Evolutionary conservation across 176 grass and related monocot species (phyloP).

Genomic region (Thinopyrum elongatum): DNA sequence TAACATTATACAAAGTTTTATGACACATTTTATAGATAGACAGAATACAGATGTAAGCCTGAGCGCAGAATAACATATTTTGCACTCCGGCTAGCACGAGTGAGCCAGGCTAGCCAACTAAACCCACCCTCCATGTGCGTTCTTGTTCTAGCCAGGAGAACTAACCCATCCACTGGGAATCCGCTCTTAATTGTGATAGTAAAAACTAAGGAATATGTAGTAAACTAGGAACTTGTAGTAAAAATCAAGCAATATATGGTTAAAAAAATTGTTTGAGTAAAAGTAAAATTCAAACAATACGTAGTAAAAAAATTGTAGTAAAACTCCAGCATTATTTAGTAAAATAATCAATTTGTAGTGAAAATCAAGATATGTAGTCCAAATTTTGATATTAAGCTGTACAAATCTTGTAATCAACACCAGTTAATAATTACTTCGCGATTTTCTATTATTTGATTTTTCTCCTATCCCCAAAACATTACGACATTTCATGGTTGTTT

Average conservation of each 20-base stretch:
- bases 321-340: neutral
- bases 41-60: neutral
- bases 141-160: neutral
- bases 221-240: neutral
- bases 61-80: neutral
- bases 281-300: neutral
- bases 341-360: neutral
- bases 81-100: neutral
- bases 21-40: slow-evolving; percentile 4
- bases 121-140: neutral
- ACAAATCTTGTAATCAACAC: neutral
- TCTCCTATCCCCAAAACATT: too few species aligned
- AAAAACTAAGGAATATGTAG: neutral
- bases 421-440: too few species aligned
- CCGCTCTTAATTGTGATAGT: neutral
- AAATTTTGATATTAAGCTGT: neutral
- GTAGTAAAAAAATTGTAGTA: neutral
- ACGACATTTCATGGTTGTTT: too few species aligned
- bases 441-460: too few species aligned
- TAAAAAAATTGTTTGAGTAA: neutral
- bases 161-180: neutral
- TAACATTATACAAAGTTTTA: slow-evolving; percentile 5
- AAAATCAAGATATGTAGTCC: neutral
- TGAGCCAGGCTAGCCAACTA: neutral
- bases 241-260: neutral